Percentiles rank a stretch among this genome's conserved stretches.
Conservation (phyloP, 371 early-diverging fungal genomes). For the Lichtheimia corymbifera region DNA sequence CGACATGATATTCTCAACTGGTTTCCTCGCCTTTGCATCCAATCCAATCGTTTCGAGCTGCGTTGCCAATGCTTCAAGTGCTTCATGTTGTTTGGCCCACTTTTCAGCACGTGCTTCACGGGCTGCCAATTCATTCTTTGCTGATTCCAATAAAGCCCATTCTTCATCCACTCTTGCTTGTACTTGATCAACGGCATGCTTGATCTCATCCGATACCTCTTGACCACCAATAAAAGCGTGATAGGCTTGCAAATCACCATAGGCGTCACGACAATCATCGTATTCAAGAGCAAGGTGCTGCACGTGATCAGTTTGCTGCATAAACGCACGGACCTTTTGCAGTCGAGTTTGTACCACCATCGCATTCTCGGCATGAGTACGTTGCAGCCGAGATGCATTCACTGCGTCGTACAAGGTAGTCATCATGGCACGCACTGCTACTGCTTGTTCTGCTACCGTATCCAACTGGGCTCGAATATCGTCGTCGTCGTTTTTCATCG, state of each 20-base stretch:
- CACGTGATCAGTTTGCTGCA: background rate
- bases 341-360: constrained; percentile 5
- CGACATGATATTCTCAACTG: background rate
- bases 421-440: constrained; percentile 27
- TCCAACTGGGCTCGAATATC: constrained; percentile 26
- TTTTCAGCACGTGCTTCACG: constrained; percentile 3
- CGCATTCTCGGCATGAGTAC: constrained; percentile 25
- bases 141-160: constrained; percentile 10
- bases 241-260: constrained; percentile 39
- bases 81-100: constrained; percentile 12
- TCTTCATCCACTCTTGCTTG: constrained; percentile 6
- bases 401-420: constrained; percentile 40
- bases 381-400: constrained; percentile 36
- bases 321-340: constrained; percentile 7
- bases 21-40: background rate
- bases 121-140: background rate
- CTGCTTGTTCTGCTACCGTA: constrained; percentile 27
- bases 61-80: background rate
- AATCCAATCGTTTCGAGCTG: background rate
- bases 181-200: constrained; percentile 18
- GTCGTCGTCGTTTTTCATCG: constrained; percentile 13
- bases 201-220: constrained; percentile 18
- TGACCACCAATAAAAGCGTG: constrained; percentile 32
- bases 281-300: constrained; percentile 7
- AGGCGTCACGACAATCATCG: constrained; percentile 37